These are phyloP conservation scores for Jacaranda copaia DNA, from an alignment of 257 asterid species.

Conservation along the genomic window DNA sequence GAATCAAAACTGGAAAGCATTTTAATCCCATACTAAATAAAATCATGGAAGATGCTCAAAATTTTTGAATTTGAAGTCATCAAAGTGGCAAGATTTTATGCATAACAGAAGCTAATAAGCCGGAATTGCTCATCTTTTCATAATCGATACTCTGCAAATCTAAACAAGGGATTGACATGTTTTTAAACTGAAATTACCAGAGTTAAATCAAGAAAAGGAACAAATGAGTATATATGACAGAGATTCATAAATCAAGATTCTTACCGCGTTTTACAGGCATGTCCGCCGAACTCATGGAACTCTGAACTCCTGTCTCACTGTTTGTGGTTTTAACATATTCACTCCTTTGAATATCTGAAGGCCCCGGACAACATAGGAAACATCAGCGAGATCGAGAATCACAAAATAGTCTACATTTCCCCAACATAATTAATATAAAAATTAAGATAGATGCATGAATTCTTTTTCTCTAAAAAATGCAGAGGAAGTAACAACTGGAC, in stretches of 20 bases:
- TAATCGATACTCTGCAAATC: not conserved
- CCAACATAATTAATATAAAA: no score
- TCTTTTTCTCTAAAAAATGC: no score
- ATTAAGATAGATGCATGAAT: no score
- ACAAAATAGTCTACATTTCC: not conserved
- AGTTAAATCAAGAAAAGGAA: not conserved
- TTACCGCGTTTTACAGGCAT: slow-evolving; percentile 29
- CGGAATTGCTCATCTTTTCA: not conserved
- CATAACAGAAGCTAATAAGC: not conserved
- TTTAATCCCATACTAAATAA: not conserved
- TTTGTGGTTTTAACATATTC: slow-evolving; percentile 11
- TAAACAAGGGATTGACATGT: no score
- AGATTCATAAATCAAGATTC: slow-evolving; percentile 7
- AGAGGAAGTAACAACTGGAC: slow-evolving; percentile 23
- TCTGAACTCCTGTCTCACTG: slow-evolving; percentile 27
- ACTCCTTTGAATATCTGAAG: slow-evolving; percentile 18
- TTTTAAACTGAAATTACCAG: no score
- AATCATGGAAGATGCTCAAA: not conserved
- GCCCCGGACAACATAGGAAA: slow-evolving; percentile 12
- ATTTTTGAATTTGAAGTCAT: no score
- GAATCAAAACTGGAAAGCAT: not conserved
- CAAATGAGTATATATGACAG: not conserved
- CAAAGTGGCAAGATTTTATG: not conserved
- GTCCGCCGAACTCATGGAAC: slow-evolving; percentile 23
- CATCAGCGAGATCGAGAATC: not conserved